A percentile compares a stretch with the other conserved stretches of the same genome.
Conservation (phyloP, 164 flowering plant genomes). For the Kingdonia uniflora region DNA sequence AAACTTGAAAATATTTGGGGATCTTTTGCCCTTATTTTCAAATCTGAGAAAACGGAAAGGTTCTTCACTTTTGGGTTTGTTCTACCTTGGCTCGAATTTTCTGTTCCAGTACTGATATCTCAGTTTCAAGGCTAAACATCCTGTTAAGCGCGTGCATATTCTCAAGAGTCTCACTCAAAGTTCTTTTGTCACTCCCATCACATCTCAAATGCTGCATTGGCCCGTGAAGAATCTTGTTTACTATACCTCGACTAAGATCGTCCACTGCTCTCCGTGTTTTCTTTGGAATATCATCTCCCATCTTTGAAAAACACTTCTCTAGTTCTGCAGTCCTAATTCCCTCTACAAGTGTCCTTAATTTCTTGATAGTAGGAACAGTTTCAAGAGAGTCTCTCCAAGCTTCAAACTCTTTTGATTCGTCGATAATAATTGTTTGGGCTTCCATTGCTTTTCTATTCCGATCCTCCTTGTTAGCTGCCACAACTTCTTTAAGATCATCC, state of each 20-base stretch:
- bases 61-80: conserved; percentile 44
- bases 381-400: conserved; percentile 95
- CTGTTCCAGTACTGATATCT: conserved; percentile 63
- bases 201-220: conserved; percentile 97
- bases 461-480: conserved; percentile 93
- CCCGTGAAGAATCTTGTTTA: conserved; percentile 91
- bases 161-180: conserved; percentile 77
- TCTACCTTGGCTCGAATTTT: conserved; percentile 82
- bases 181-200: conserved; percentile 82
- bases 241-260: conserved; percentile 85
- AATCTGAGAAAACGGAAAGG: too few species aligned
- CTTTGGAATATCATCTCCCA: conserved; percentile 74
- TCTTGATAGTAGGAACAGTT: conserved; percentile 96
- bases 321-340: conserved; percentile 67
- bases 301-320: conserved; percentile 77
- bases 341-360: conserved; percentile 81
- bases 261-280: conserved; percentile 67
- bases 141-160: conserved; percentile 94
- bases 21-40: too few species aligned
- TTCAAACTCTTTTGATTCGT: conserved; percentile 76
- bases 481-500: conserved; percentile 95
- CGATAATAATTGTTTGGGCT: conserved; percentile 72
- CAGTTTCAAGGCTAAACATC: conserved; percentile 84
- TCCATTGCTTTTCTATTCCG: conserved; percentile 87
- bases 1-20: too few species aligned